Evolutionary conservation across 306 rosid species (phyloP).

Genomic region (Trifolium pratense): DNA sequence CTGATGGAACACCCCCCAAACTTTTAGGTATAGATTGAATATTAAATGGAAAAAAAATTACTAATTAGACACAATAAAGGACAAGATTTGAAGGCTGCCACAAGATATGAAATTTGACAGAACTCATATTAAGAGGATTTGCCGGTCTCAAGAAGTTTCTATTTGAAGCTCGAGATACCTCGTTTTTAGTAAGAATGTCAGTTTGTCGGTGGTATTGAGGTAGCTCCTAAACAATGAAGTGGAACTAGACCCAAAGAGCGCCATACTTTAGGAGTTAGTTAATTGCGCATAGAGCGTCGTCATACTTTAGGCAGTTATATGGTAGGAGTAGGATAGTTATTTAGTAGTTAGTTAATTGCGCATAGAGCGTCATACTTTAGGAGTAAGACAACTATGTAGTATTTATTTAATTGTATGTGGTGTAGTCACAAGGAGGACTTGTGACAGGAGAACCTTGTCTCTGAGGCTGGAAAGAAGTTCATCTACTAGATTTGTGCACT

Average conservation of each 20-base stretch:
- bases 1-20: not conserved
- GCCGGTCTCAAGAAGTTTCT: not conserved
- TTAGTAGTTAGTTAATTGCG: not conserved
- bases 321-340: not conserved
- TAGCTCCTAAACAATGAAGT: too few relatives aligned
- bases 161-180: not conserved
- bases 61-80: constrained; percentile 1
- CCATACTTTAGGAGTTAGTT: too few relatives aligned
- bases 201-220: too few relatives aligned
- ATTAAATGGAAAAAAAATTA: not conserved
- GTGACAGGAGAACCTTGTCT: too few relatives aligned
- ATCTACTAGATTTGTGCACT: not conserved
- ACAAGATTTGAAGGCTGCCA: not conserved
- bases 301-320: not conserved
- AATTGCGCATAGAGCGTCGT: not conserved
- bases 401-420: too few relatives aligned
- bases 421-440: too few relatives aligned
- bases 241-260: too few relatives aligned
- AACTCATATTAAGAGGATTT: too few relatives aligned
- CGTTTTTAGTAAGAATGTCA: constrained; percentile 13
- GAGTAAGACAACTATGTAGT: not conserved
- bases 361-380: not conserved
- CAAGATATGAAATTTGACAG: too few relatives aligned
- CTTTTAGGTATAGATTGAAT: not conserved
- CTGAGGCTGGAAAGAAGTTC: too few relatives aligned